These are phyloP conservation scores for Nemania sp. DNA, from an alignment of 2,329 filamentous ascomycete genomes.

Conservation along the genomic window DNA sequence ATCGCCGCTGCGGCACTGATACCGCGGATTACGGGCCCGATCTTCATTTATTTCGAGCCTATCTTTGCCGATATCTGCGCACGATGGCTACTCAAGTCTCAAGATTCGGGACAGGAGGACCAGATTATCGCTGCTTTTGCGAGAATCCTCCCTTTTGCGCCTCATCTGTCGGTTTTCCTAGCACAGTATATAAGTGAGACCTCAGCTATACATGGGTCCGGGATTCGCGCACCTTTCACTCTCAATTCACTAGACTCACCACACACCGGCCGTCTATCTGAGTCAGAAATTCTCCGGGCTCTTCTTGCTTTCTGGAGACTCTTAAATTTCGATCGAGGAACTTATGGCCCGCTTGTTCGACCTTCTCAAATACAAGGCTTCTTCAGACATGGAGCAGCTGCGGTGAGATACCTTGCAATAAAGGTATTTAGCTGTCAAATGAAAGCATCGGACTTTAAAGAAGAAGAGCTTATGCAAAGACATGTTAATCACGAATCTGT, in stretches of 20 bases:
- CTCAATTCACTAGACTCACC: conserved; percentile 36
- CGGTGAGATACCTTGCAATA: conserved; percentile 79
- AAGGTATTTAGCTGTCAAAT: conserved; percentile 80
- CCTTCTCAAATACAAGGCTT: conserved; percentile 70
- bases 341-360: conserved; percentile 67
- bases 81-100: conserved; percentile 66
- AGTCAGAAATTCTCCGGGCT: conserved; percentile 39
- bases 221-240: conserved; percentile 26
- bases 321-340: conserved; percentile 71
- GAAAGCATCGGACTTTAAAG: conserved; percentile 76
- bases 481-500: conserved; percentile 59
- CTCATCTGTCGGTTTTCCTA: conserved; percentile 75
- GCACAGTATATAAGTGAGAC: conserved; percentile 48
- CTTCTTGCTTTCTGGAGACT: conserved; percentile 78
- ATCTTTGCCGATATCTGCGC: conserved; percentile 83
- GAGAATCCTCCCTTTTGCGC: conserved; percentile 78
- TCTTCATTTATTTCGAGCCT: conserved; percentile 75
- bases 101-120: conserved; percentile 43
- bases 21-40: conserved; percentile 68
- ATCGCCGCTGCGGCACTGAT: conserved; percentile 71
- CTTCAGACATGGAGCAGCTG: conserved; percentile 61
- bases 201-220: conserved; percentile 27
- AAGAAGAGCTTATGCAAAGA: conserved; percentile 69
- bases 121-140: conserved; percentile 72
- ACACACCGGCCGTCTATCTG: conserved; percentile 17